Evolutionary conservation across 2,329 filamentous ascomycete genomes (phyloP).

Genomic region (Beauveria scarabaeidicola): DNA sequence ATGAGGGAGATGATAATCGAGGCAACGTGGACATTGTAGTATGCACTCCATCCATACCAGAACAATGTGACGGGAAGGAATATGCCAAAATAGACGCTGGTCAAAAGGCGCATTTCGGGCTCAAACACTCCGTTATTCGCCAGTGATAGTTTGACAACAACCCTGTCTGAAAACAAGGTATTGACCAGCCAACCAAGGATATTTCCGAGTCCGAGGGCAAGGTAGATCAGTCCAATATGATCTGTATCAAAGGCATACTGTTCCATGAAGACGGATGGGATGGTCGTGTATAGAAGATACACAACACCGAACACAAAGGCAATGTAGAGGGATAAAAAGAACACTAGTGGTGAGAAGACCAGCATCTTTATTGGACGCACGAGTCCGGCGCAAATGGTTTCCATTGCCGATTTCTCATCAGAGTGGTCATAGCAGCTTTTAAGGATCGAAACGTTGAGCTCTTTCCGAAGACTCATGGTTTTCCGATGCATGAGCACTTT

Average conservation of each 20-base stretch:
- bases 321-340: neutral
- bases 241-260: slow-evolving; percentile 47
- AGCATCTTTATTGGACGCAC: no score
- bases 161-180: slow-evolving; percentile 12
- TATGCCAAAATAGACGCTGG: slow-evolving; percentile 35
- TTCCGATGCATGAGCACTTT: no score
- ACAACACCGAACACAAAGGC: slow-evolving; percentile 55
- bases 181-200: slow-evolving; percentile 21
- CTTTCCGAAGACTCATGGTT: no score
- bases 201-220: slow-evolving; percentile 32
- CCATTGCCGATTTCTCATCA: no score
- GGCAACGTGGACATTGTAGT: no score
- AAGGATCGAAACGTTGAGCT: no score
- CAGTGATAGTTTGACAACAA: slow-evolving; percentile 17
- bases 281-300: slow-evolving; percentile 45
- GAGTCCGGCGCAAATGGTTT: no score
- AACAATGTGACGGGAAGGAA: slow-evolving; percentile 44
- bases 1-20: slow-evolving; percentile 41
- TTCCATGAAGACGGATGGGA: slow-evolving; percentile 51
- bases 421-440: no score
- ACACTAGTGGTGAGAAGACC: no score
- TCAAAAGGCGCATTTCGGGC: slow-evolving; percentile 36
- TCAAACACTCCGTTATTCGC: slow-evolving; percentile 13
- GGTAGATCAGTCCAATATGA: slow-evolving; percentile 30
- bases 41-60: slow-evolving; percentile 44